Base-by-base conservation (phyloP, 225 moss, liverwort and hornwort genomes). In the Polytrichum commune region DNA sequence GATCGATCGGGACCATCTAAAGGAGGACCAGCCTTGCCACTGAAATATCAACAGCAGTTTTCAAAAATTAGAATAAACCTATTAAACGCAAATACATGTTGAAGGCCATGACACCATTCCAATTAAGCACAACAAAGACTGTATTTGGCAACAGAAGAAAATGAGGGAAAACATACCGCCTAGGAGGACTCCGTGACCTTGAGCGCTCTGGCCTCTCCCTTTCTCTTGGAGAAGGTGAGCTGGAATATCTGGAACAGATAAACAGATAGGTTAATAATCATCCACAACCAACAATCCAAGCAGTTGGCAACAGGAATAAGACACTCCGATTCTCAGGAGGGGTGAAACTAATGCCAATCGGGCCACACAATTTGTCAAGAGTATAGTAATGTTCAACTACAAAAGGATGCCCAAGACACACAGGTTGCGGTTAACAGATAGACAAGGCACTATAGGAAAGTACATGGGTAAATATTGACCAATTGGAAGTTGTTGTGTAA, bases 171-270 rank as follows among this genome's bases (percentile, higher is more conserved):
- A 81, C 81, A 63, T 83, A 97, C 96, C 96, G 87, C 63, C 93
- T 89, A 8, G 90, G 82, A 77, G 88, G 93, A 20, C 88, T 97
- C 28, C 92, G 92, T 46, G 96, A 92, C 66, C 96, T 84, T 33
- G 96, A 97, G 29, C 96, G 96, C 74, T 92, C 92, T 19, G 72
- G 71, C 71, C 80, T 79, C 25, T 88, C 82, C 69, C 84, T 85
- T 26, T 89, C 88, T 69, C 88, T 79, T 7, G 96, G 93, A 69
- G 93, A 92, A 28, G 89, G 88, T 56, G 96, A 97, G 73, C 93
- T 89, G 0, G 96, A 97, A 66, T 92, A 97, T 78, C 93, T 92
- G 73, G 70, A 83, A 13, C 58, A 58, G 23, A 58, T 1, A 58
- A 20, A n/a, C 8, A 58, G 5, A 58, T 23, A 6, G 19, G 1